Base-by-base conservation (phyloP, 257 asterid genomes). In the Solanum sitiens region DNA sequence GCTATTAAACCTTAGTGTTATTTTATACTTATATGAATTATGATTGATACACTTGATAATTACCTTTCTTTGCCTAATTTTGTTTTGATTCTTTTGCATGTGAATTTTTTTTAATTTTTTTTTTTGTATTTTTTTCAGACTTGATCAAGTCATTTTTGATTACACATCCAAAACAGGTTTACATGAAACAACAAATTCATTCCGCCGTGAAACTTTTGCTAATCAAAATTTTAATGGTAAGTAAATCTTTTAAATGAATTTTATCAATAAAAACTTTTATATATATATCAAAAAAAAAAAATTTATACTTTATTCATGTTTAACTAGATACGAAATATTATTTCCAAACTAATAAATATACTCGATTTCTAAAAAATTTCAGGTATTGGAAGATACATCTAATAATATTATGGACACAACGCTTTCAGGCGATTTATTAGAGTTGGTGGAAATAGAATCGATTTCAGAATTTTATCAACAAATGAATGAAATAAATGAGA, bases 121-220 rank as follows among this genome's bases (percentile, higher is more conserved):
- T 35, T 85, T 23, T 45, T 86, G 71, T 47, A 32, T 82, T 86
- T 88, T 88, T 72, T 79, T 88, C 87, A 91, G 92, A 91, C 77
- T 92, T 84, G 92, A 92, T 59, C 40, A 83, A 47, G 87, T 85
- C 83, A 87, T 92, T 86, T 76, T 86, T 35, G 91, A 92, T 87
- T 91, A 90, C 70, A 37, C 91, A 82, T 13, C 63, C 21, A 80
- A 63, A n/a, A 92, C 86, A 11, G 90, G 89, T 87, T 68, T 91
- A 91, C 88, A 84, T 56, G 23, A 74, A 2, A 42, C 89, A 63
- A 91, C 91, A 56, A 90, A 88, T 44, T 72, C 30, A 80, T 88
- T 92, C 33, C 87, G 89, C 13, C 16, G 5, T 2, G 91, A 92
- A 86, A 89, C 89, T 86, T n/a, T 67, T 33, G 63, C 88, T 83